Evolutionary conservation across 2,329 filamentous ascomycete genomes (phyloP), one percentile per base, ranked within the genome.

Genomic region (Ceratocystis alfenasii): DNA sequence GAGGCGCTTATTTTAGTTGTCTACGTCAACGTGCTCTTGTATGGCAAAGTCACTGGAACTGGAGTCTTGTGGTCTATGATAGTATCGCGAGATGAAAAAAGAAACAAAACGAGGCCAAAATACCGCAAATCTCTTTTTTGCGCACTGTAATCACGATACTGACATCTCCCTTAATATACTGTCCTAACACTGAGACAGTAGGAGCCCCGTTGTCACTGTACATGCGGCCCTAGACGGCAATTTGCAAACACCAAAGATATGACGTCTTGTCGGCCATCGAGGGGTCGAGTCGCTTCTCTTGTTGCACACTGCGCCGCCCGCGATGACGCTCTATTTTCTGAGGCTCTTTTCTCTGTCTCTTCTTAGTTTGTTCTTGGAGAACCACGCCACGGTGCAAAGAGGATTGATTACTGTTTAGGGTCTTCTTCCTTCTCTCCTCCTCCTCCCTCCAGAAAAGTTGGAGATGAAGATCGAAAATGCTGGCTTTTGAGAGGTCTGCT

Each of bases 201-300:
- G 48, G 22, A 41, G 12, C 10, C 33, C 33, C 33, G 33, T 41
- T 41, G 36, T 12, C 36, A 41, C 3, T 55, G 8, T 15, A 5
- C 50, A 15, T 7, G 22, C 50, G 22, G 50, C 50, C 22, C 20
- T 15, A 25, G 50, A 55, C 20, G 25, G 12, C 20, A 15, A 41
- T 12, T 55, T 25, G 50, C 50, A 55, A 55, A 55, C 50, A 15
- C 22, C 46, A 22, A 12, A 25, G 10, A 22, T 55, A 55, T 55
- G 50, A 55, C 50, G 50, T 55, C 20, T 55, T 22, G n/a, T 55
- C 50, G 50, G 22, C 25, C 20, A 30, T 25, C 20, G 25, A 25
- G 50, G 50, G 25, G 50, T 55, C 50, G 50, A 30, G 50, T 55
- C 50, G 22, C 50, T 55, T 55, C 25, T 55, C 20, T 28, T 55